Conservation (phyloP, 208 protist genomes). For the Blechomonas ayalai region DNA sequence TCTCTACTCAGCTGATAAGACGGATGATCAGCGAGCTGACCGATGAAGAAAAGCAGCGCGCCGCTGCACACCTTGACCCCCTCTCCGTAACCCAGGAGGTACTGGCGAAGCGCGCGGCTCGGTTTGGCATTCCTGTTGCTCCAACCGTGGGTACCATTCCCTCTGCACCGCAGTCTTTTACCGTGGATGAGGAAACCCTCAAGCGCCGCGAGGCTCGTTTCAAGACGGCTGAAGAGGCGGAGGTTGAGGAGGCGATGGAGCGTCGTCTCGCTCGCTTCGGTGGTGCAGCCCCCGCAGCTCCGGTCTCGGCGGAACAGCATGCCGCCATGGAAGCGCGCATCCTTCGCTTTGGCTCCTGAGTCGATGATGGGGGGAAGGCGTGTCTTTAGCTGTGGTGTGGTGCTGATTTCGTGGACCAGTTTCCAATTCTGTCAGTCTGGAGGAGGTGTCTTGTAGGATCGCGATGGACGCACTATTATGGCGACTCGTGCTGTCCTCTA, state of each 20-base stretch:
- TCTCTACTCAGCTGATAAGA: slow-evolving; percentile 28
- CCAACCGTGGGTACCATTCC: slow-evolving; percentile 9
- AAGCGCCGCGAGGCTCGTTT: slow-evolving; percentile 56
- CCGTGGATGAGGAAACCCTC: slow-evolving; percentile 56
- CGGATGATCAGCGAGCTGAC: slow-evolving; percentile 36
- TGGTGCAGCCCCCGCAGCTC: slow-evolving; percentile 4
- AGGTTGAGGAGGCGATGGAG: slow-evolving; percentile 14
- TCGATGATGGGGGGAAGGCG: not conserved
- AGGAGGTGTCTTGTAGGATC: too few relatives aligned
- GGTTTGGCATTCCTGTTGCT: slow-evolving; percentile 49
- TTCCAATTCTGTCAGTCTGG: too few relatives aligned
- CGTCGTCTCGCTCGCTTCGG: slow-evolving; percentile 20
- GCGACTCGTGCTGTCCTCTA: too few relatives aligned
- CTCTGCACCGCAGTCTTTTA: slow-evolving; percentile 14
- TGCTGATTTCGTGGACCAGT: too few relatives aligned
- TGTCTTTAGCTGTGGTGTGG: not conserved
- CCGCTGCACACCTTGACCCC: slow-evolving; percentile 46
- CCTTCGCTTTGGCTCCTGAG: slow-evolving; percentile 30
- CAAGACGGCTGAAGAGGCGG: slow-evolving; percentile 7
- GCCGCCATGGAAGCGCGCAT: slow-evolving; percentile 36
- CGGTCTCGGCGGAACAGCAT: slow-evolving; percentile 32
- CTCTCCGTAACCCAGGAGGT: slow-evolving; percentile 49
- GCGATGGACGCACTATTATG: too few relatives aligned
- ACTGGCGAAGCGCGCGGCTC: slow-evolving; percentile 52
- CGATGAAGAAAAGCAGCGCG: slow-evolving; percentile 45